Evolutionary conservation across 75 land plant genomes (phyloP), one percentile per base, ranked within the genome.

Genomic region (Larix kaempferi): DNA sequence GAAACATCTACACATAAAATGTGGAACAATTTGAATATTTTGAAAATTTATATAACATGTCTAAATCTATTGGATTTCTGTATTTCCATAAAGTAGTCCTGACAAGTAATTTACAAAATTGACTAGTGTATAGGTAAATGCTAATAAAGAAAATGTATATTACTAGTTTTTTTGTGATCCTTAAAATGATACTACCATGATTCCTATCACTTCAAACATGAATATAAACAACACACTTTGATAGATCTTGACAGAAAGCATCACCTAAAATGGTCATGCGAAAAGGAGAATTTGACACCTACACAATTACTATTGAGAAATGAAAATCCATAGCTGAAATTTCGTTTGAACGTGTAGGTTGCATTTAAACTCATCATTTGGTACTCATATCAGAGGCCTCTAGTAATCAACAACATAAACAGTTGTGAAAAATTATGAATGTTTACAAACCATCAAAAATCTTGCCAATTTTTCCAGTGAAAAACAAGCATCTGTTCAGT

Each of bases 1-100:
- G 99, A 73, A 96, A 96, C 98, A 96, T 96, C 96, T 93, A 87
- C 63, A 88, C 6, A 84, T 26, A 41, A 27, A 22, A 52, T 44
- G 25, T 69, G 25, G 23, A 69, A 69, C 44, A 69, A 41, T 3
- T 69, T 69, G n/a, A 69, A 37, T 37, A 37, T 7, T 69, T 69
- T 17, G 11, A 19, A 67, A 10, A 3, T 2, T 67, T 67, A 39
- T 67, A n/a, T 39, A 69, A 39, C 11, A 21, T 69, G 52, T 69
- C 22, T 11, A n/a, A 21, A 39, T 19, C 21, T 21, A 41, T 37
- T 37, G 49, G 25, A n/a, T 3, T 21, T 39, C 12, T n/a, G 39
- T 65, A 19, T 21, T 69, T 69, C 41, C 52, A 37, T 41, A n/a
- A 69, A 41, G 54, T 21, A 41, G n/a, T 4, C 15, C 16, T 39